Evolutionary conservation across 2,329 filamentous ascomycete genomes (phyloP), one percentile per base, ranked within the genome.

Genomic region (Botrytis porri): DNA sequence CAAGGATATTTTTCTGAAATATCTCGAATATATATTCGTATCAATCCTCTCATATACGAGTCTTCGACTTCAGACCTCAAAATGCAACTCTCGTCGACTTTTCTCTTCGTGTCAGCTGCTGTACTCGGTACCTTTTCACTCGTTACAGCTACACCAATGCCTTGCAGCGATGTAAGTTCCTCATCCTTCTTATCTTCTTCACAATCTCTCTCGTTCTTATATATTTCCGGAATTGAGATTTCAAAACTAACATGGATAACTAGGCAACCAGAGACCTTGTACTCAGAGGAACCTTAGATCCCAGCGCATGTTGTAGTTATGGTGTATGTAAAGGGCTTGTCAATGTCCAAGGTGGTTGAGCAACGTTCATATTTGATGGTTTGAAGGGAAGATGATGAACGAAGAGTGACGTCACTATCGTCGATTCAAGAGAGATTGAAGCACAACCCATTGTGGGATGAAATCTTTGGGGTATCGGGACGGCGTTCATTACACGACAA

Each of bases 201-300:
- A 14, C 29, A 20, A 29, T 37, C 62, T 22, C 20, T 39, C 7
- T 48, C 29, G 4, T 10, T 2, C 3, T 4, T 4, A 57, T 25
- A 16, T 22, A 67, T n/a, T 37, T n/a, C 8, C 10, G 29, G 0
- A 41, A 41, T 25, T 18, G n/a, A 57, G 3, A 37, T 41, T 18
- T 7, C 22, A 64, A 43, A 35, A 64, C 62, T 69, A 69, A 67
- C 37, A 66, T 48, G 25, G 20, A 32, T 25, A 39, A 32, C n/a
- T 37, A 72, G 70, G 51, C 70, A 48, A 72, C 70, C n/a, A 67
- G 62, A 69, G 70, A 72, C 39, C 70, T 72, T 12, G 70, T 72
- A 3, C 70, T 72, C 37, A 54, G 62, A 66, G 62, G 62, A 62
- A 57, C 57, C 12, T 39, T 72, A n/a, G 70, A 72, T 48, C 70